Percentiles rank a stretch among this genome's conserved stretches.
These are phyloP conservation scores for Neonectria sp. DNA, from an alignment of 2,329 filamentous ascomycete genomes.

Conservation along the genomic window DNA sequence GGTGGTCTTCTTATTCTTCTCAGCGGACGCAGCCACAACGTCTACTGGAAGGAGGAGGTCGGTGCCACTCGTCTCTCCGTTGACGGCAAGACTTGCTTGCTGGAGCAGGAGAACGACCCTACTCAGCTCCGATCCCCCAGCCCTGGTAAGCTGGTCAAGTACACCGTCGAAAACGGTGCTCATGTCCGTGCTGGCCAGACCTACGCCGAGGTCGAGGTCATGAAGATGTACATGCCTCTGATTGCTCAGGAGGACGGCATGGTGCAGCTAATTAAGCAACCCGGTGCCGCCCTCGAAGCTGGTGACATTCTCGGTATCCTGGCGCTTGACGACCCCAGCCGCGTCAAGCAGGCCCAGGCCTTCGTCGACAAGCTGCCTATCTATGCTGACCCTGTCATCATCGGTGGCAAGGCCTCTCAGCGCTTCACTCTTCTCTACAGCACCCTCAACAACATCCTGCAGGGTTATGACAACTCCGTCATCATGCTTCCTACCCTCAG, in stretches of 20 bases:
- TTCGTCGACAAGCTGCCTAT: constrained; percentile 93
- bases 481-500: constrained; percentile 92
- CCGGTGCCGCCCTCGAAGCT: constrained; percentile 96
- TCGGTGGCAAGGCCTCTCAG: constrained; percentile 93
- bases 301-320: constrained; percentile 99
- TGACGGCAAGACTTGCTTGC: constrained; percentile 96
- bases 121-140: constrained; percentile 96
- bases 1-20: constrained; percentile 94
- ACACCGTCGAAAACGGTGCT: constrained; percentile 93
- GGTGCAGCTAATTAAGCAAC: constrained; percentile 99
- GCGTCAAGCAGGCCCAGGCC: constrained; percentile 95
- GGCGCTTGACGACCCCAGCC: constrained; percentile 92
- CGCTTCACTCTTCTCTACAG: constrained; percentile 83
- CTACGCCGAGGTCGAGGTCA: constrained; percentile 98
- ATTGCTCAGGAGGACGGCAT: constrained; percentile 95
- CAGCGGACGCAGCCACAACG: constrained; percentile 93
- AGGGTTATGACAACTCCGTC: constrained; percentile 96
- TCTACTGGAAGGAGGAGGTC: constrained; percentile 99
- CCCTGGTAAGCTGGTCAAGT: constrained; percentile 98
- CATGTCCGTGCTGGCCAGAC: constrained; percentile 94
- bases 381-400: constrained; percentile 87
- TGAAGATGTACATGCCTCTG: constrained; percentile 99
- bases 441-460: constrained; percentile 88
- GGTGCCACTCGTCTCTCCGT: constrained; percentile 96
- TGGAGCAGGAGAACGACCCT: constrained; percentile 99